Conservation (phyloP, 768 basidiomycete genomes). For the Mycena galericulata region DNA sequence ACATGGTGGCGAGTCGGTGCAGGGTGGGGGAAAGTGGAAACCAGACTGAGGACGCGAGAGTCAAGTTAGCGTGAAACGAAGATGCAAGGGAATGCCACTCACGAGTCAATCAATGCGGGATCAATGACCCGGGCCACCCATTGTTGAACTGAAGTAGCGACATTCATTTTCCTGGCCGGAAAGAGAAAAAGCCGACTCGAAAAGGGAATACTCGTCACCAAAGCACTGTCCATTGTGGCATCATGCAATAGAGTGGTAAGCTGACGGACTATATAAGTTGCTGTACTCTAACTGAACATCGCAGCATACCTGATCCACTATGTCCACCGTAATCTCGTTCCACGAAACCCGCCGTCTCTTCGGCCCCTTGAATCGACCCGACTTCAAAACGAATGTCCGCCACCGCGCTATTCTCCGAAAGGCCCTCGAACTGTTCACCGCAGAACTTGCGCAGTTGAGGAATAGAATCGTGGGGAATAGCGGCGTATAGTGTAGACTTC, state of each 20-base stretch:
- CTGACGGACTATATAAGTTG: not conserved
- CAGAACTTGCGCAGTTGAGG: not conserved
- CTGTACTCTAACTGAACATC: not conserved
- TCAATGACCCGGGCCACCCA: not conserved
- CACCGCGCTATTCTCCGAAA: not conserved
- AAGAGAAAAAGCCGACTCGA: not conserved
- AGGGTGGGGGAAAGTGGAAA: not conserved
- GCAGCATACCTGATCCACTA: not conserved
- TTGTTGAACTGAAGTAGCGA: not conserved
- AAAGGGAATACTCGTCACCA: not conserved
- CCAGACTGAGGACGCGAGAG: not conserved
- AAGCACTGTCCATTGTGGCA: not conserved
- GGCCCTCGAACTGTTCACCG: not conserved
- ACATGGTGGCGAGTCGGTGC: not conserved
- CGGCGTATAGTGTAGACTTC: no score
- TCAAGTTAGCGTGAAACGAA: not conserved
- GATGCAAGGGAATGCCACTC: not conserved
- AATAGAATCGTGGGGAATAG: no score
- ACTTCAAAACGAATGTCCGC: not conserved
- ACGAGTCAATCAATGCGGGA: not conserved
- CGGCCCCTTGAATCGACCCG: not conserved
- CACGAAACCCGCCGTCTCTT: not conserved
- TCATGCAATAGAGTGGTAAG: not conserved
- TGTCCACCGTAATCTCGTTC: not conserved
- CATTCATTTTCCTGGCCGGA: not conserved